A percentile compares a stretch with the other conserved stretches of the same genome.
Evolutionary conservation across 2,329 filamentous ascomycete species (phyloP).

Genomic region (Alternaria sp.): DNA sequence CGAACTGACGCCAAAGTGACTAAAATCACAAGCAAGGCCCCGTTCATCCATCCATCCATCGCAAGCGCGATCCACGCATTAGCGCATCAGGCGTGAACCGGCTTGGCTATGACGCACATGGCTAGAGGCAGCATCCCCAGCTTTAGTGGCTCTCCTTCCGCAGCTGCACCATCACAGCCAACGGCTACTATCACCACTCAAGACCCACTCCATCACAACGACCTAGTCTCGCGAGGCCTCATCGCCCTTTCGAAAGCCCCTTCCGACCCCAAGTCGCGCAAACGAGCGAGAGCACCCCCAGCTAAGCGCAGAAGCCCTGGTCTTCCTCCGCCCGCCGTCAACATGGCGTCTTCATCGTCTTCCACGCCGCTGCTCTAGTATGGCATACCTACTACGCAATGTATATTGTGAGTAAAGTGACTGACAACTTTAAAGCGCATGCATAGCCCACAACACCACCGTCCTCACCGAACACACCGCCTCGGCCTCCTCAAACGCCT

Average conservation of each 20-base stretch:
- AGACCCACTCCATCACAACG: constrained; percentile 3
- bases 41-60: neutral
- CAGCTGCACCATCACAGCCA: constrained; percentile 5
- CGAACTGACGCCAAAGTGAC: neutral
- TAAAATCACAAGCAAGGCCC: neutral
- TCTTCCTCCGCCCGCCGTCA: constrained; percentile 9
- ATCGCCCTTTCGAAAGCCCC: constrained; percentile 10
- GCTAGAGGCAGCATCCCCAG: constrained; percentile 31
- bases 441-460: constrained; percentile 91
- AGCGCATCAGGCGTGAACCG: constrained; percentile 9
- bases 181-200: constrained; percentile 1
- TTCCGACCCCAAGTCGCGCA: neutral
- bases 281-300: neutral
- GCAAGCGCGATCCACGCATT: constrained; percentile 13
- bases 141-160: constrained; percentile 22
- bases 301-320: neutral
- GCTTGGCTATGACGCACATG: constrained; percentile 34
- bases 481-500: constrained; percentile 80
- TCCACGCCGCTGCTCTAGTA: constrained; percentile 51
- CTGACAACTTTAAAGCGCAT: constrained; percentile 66
- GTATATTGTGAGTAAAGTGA: neutral
- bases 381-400: neutral
- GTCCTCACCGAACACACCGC: constrained; percentile 93
- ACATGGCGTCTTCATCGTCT: constrained; percentile 49
- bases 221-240: constrained; percentile 9